Percentiles rank a stretch among this genome's conserved stretches.
These are phyloP conservation scores for Rhodotorula sp. DNA, from an alignment of 1,284 basidiomycete species.

Conservation along the genomic window DNA sequence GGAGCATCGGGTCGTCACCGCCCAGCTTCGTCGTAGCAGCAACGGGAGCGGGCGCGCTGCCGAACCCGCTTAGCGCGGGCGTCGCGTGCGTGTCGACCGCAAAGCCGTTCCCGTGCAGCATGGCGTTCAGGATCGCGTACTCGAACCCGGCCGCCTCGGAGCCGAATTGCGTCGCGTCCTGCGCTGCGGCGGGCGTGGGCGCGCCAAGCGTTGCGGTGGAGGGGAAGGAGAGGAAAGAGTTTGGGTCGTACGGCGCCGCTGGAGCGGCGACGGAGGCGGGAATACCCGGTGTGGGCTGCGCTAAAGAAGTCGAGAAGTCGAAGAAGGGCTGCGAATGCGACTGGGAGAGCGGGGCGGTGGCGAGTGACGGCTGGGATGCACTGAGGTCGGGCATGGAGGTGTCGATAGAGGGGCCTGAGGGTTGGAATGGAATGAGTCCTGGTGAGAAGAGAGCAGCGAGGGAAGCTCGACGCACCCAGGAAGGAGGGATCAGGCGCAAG, in stretches of 20 bases:
- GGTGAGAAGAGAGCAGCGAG: not conserved
- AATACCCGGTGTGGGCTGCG: not conserved
- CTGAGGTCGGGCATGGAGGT: not conserved
- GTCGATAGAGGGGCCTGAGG: not conserved
- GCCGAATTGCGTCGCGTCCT: slow-evolving; percentile 59
- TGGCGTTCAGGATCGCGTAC: slow-evolving; percentile 87
- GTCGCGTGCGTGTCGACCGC: slow-evolving; percentile 30
- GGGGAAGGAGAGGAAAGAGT: slow-evolving; percentile 11
- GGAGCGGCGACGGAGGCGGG: not conserved
- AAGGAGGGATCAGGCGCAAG: not conserved
- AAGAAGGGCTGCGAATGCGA: slow-evolving; percentile 24
- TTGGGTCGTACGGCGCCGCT: not conserved
- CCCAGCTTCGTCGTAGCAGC: too few relatives aligned
- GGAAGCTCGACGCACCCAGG: not conserved
- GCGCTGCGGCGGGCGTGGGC: not conserved
- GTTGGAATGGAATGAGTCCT: not conserved
- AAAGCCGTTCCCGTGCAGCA: slow-evolving; percentile 67
- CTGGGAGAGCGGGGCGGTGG: not conserved
- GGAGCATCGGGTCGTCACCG: slow-evolving; percentile 13
- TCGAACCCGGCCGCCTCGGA: slow-evolving; percentile 87
- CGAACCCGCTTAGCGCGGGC: slow-evolving; percentile 6
- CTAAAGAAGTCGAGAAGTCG: slow-evolving; percentile 18
- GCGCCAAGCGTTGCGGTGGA: not conserved
- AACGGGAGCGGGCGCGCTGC: not conserved
- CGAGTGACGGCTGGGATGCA: not conserved